phyloP scores from a whole-genome alignment of 2,329 filamentous ascomycete species.

The Colletotrichum sansevieriae region DNA sequence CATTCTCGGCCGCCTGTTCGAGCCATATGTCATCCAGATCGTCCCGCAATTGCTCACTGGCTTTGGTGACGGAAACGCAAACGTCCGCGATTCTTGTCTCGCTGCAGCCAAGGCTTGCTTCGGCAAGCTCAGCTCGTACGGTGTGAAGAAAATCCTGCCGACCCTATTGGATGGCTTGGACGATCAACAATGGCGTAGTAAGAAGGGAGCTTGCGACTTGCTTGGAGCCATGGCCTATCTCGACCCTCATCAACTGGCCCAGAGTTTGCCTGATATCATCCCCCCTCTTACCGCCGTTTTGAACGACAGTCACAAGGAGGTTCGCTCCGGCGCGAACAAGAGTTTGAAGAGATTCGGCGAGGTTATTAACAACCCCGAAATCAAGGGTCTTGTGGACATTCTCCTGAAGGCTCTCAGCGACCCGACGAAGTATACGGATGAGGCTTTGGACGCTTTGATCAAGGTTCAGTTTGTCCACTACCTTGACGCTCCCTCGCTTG shows the following conservation, averaged over 20 bases:
- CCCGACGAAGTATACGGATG: conserved; percentile 96
- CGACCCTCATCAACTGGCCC: conserved; percentile 92
- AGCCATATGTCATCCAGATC: conserved; percentile 96
- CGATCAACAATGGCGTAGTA: conserved; percentile 97
- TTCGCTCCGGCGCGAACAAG: conserved; percentile 90
- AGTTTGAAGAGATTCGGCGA: conserved; percentile 98
- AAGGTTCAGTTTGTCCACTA: conserved; percentile 99
- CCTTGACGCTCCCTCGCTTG: conserved; percentile 95
- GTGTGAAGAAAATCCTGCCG: conserved; percentile 94
- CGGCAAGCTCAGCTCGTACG: conserved; percentile 91
- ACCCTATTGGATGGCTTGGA: conserved; percentile 92
- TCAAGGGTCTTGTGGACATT: conserved; percentile 91
- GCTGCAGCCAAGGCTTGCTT: conserved; percentile 96
- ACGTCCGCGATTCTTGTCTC: conserved; percentile 93
- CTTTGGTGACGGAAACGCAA: conserved; percentile 88
- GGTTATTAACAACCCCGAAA: conserved; percentile 97
- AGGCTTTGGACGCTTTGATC: conserved; percentile 92
- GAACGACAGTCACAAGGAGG: conserved; percentile 98
- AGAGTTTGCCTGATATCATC: conserved; percentile 95
- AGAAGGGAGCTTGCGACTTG: conserved; percentile 97
- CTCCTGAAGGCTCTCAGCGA: conserved; percentile 97
- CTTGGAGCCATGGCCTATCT: conserved; percentile 98
- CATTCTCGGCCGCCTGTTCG: conserved; percentile 88
- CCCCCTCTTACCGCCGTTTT: conserved; percentile 93
- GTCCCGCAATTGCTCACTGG: conserved; percentile 90